These are phyloP conservation scores for Teunomyces cretensis DNA, from an alignment of 805 yeast genomes.

Conservation along the genomic window DNA sequence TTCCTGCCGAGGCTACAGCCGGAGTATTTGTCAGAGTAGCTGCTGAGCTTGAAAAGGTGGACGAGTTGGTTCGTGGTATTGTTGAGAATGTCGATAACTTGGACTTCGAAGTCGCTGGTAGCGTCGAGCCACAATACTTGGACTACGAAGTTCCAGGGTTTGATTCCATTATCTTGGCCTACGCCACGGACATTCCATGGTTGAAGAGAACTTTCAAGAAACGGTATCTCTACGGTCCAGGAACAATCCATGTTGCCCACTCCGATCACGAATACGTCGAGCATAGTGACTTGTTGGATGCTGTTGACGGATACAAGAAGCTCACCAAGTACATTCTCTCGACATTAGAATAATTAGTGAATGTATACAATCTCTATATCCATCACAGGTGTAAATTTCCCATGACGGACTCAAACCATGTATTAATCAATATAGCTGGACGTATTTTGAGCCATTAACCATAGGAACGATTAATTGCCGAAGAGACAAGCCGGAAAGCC, in stretches of 20 bases:
- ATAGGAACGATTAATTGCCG: constrained; percentile 3
- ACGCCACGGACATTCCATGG: constrained; percentile 44
- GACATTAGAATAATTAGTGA: constrained; percentile 1
- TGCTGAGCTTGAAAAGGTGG: constrained; percentile 39
- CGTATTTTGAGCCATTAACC: constrained; percentile 9
- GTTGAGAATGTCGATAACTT: constrained; percentile 28
- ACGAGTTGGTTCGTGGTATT: constrained; percentile 31
- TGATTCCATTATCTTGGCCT: constrained; percentile 49
- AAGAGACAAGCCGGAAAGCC: neutral
- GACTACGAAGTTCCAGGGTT: constrained; percentile 68
- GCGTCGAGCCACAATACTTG: constrained; percentile 43
- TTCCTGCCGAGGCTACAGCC: constrained; percentile 59
- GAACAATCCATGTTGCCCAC: constrained; percentile 61
- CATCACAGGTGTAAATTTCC: constrained; percentile 28
- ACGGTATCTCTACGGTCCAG: constrained; percentile 66
- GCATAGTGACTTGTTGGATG: constrained; percentile 44
- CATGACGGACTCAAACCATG: constrained; percentile 49
- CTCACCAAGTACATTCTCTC: constrained; percentile 29
- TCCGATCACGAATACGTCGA: constrained; percentile 55
- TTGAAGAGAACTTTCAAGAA: constrained; percentile 21
- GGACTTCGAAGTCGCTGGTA: constrained; percentile 13
- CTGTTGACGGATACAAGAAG: constrained; percentile 54
- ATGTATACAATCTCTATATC: constrained; percentile 50
- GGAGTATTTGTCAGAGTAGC: constrained; percentile 54
- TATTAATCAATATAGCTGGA: constrained; percentile 36